These are phyloP conservation scores for Sphaerulina musiva DNA, from an alignment of 2,329 filamentous ascomycete genomes.

Conservation along the genomic window DNA sequence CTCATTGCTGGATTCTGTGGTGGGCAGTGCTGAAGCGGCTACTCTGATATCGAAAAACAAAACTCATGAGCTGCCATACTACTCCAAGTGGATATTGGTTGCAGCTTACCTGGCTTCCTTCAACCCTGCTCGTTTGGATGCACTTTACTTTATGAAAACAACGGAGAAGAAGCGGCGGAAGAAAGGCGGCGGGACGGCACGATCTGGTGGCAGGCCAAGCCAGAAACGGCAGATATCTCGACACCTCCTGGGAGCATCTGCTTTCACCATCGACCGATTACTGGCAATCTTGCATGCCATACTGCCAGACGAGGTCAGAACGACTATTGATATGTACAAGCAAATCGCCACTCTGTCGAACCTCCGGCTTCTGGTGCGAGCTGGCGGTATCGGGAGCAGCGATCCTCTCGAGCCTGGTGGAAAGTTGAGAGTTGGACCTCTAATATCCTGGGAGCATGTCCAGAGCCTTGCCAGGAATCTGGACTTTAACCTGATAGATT, in stretches of 20 bases:
- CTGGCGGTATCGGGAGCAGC: conserved; percentile 52
- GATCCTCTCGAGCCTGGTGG: conserved; percentile 63
- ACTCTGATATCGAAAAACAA: conserved; percentile 15
- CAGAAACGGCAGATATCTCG: conserved; percentile 65
- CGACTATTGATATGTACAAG: conserved; percentile 45
- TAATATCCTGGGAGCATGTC: conserved; percentile 62
- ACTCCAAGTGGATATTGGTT: conserved; percentile 65
- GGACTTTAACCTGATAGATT: conserved; percentile 73
- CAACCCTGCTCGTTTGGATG: conserved; percentile 68
- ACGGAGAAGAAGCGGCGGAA: conserved; percentile 48
- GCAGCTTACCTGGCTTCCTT: conserved; percentile 76
- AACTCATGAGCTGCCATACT: conserved; percentile 56
- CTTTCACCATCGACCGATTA: conserved; percentile 71
- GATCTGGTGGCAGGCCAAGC: conserved; percentile 26
- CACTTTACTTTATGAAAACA: conserved; percentile 67
- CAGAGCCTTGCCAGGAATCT: conserved; percentile 64
- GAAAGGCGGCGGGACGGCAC: conserved; percentile 42
- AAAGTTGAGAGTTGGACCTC: conserved; percentile 71
- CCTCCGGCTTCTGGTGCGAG: conserved; percentile 57
- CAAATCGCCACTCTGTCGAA: conserved; percentile 66
- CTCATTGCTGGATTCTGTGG: conserved; percentile 60
- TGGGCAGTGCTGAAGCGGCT: conserved; percentile 27
- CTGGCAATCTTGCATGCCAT: conserved; percentile 70
- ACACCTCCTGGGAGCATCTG: conserved; percentile 68
- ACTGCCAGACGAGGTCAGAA: conserved; percentile 41